Evolutionary conservation across 2,329 filamentous ascomycete species (phyloP).

Genomic region (Colletotrichum lindemuthianum): DNA sequence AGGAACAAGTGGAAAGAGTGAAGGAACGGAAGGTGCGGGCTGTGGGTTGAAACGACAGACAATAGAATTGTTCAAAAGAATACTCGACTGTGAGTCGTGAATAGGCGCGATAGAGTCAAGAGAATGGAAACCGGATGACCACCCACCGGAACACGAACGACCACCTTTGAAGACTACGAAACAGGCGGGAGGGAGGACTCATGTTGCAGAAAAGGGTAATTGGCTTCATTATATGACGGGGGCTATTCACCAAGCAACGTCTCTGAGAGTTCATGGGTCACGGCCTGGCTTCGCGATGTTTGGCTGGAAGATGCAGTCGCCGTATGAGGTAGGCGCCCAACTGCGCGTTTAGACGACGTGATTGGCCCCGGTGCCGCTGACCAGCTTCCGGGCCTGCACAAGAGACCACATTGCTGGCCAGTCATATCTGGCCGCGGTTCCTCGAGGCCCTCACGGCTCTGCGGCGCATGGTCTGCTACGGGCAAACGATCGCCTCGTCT

Average conservation of each 20-base stretch:
- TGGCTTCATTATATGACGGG: conserved; percentile 35
- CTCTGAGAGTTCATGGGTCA: conserved; percentile 28
- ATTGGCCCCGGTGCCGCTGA: conserved; percentile 36
- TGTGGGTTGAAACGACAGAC: conserved; percentile 15
- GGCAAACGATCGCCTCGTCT: conserved; percentile 7
- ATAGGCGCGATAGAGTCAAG: conserved; percentile 25
- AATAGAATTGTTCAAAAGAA: conserved; percentile 9
- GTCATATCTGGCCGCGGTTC: conserved; percentile 31
- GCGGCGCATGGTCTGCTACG: conserved; percentile 6
- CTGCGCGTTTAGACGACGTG: conserved; percentile 16
- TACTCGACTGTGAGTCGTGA: conserved; percentile 25
- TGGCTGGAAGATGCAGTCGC: conserved; percentile 35
- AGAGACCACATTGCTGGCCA: conserved; percentile 27
- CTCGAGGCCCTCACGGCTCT: conserved; percentile 12
- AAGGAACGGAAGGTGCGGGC: conserved; percentile 1
- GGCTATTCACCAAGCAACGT: conserved; percentile 20
- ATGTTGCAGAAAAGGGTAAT: conserved; percentile 24
- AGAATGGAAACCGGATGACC: conserved; percentile 22
- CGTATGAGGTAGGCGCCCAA: conserved; percentile 37
- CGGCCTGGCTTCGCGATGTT: conserved; percentile 29
- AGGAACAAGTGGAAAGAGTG: conserved; percentile 17
- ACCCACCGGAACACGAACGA: conserved; percentile 22
- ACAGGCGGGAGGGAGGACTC: conserved; percentile 25
- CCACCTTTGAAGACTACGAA: conserved; percentile 25
- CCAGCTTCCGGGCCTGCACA: conserved; percentile 34